These are phyloP conservation scores for Xylariaceae sp. DNA, from an alignment of 2,329 filamentous ascomycete genomes.

Conservation along the genomic window DNA sequence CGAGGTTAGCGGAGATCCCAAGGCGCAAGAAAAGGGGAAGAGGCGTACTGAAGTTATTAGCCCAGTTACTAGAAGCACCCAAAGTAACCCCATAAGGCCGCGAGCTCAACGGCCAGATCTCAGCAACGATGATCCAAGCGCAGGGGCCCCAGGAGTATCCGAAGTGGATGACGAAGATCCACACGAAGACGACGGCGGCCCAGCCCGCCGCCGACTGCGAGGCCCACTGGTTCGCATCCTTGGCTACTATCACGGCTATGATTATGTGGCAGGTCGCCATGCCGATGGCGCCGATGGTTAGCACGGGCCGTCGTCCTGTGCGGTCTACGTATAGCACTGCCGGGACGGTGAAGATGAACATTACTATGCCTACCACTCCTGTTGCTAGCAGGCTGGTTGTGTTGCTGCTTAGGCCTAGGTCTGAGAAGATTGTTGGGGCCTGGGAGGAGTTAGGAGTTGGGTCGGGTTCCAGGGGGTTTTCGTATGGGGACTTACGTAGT, in stretches of 20 bases:
- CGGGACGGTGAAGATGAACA: slow-evolving; percentile 65
- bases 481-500: slow-evolving; percentile 13
- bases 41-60: slow-evolving; percentile 48
- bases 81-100: slow-evolving; percentile 68
- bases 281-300: slow-evolving; percentile 61
- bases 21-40: neutral
- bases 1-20: slow-evolving; percentile 22
- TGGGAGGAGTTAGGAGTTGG: slow-evolving; percentile 41
- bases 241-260: slow-evolving; percentile 64
- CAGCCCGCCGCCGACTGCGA: slow-evolving; percentile 60
- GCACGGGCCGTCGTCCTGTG: slow-evolving; percentile 58
- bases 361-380: slow-evolving; percentile 66
- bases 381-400: slow-evolving; percentile 60
- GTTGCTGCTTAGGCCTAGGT: slow-evolving; percentile 55
- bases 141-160: slow-evolving; percentile 73
- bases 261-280: slow-evolving; percentile 70
- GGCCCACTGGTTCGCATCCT: slow-evolving; percentile 55
- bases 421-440: slow-evolving; percentile 64
- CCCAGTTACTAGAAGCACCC: slow-evolving; percentile 60
- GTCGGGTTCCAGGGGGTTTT: no score
- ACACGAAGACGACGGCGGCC: slow-evolving; percentile 64
- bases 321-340: slow-evolving; percentile 63
- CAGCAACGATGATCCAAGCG: slow-evolving; percentile 69
- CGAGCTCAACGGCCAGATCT: slow-evolving; percentile 69
- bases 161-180: slow-evolving; percentile 72